These are phyloP conservation scores for Penicillium sp. DNA, from an alignment of 2,329 filamentous ascomycete species.

Conservation along the genomic window DNA sequence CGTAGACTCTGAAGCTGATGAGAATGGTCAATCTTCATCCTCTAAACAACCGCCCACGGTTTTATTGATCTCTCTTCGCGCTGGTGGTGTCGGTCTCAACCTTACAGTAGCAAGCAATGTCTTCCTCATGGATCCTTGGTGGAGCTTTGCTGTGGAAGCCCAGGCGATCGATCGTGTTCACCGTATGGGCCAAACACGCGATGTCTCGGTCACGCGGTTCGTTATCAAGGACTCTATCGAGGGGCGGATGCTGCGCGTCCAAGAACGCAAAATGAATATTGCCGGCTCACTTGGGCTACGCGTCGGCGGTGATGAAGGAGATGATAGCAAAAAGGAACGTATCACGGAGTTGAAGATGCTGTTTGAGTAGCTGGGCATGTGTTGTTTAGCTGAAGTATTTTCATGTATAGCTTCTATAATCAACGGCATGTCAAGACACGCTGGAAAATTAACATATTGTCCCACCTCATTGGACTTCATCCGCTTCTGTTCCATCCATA, in stretches of 20 bases:
- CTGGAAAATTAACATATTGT: too few species aligned
- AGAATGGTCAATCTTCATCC: constrained; percentile 6
- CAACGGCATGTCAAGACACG: too few species aligned
- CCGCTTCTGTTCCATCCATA: too few species aligned
- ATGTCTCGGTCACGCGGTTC: constrained; percentile 84
- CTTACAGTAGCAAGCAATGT: constrained; percentile 85
- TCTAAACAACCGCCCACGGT: constrained; percentile 48
- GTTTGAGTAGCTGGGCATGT: constrained; percentile 48
- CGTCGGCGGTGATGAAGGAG: constrained; percentile 82
- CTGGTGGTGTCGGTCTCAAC: constrained; percentile 92
- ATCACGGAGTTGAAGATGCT: constrained; percentile 95
- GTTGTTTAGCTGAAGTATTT: neutral
- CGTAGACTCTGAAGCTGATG: constrained; percentile 35
- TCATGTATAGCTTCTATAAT: too few species aligned
- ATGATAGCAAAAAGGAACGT: constrained; percentile 86
- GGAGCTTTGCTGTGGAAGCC: constrained; percentile 94
- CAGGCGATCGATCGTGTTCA: constrained; percentile 98
- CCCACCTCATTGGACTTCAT: too few species aligned
- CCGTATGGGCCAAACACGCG: constrained; percentile 87
- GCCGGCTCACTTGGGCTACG: constrained; percentile 95
- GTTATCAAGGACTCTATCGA: constrained; percentile 90
- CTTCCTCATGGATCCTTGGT: constrained; percentile 99
- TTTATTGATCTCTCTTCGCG: constrained; percentile 78
- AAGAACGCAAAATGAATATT: constrained; percentile 85
- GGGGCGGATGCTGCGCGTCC: constrained; percentile 88